Evolutionary conservation across 306 rosid genomes (phyloP), one percentile per base, ranked within the genome.

Genomic region (Neltuma alba): DNA sequence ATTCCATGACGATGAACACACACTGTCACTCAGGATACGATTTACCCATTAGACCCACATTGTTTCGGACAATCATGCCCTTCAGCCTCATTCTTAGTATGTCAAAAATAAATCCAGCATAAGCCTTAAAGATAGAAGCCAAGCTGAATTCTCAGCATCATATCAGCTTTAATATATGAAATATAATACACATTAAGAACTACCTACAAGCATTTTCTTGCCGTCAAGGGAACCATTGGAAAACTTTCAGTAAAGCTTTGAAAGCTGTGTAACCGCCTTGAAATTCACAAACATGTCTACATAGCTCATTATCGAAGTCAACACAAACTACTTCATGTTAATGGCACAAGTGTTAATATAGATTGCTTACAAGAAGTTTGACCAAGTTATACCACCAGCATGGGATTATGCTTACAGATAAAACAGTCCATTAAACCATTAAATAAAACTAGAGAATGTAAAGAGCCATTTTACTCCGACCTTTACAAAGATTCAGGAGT

Each of bases 361-460:
- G 70, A 63, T 31, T 41, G 55, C 71, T 63, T 63, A 40, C 61
- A 33, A 75, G 11, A 61, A 50, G 41, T 60, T 62, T 61, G 70
- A 48, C 75, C 64, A 75, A 34, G 42, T 45, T 63, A 75, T 52
- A 67, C 70, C 30, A 62, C 67, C 70, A 40, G 45, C 64, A 79
- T 5, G 15, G 61, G 57, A 57, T 55, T 81, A 37, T 78, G 72
- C 61, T 45, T 57, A 83, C 65, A 67, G 50, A 83, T 54, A 67
- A 40, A 78, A 55, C 21, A 23, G 68, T 30, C 21, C 41, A 63
- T 76, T n/a, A 76, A 54, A n/a, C n/a, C 12, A 50, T 54, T n/a
- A 54, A 21, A 54, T 64, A 16, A 27, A 82, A 54, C 7, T 7
- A 44, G 15, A 42, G 23, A 72, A 57, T 33, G 57, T 42, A 64